Evolutionary conservation across 805 yeast species (phyloP).

Genomic region (Teunomyces funiuensis): DNA sequence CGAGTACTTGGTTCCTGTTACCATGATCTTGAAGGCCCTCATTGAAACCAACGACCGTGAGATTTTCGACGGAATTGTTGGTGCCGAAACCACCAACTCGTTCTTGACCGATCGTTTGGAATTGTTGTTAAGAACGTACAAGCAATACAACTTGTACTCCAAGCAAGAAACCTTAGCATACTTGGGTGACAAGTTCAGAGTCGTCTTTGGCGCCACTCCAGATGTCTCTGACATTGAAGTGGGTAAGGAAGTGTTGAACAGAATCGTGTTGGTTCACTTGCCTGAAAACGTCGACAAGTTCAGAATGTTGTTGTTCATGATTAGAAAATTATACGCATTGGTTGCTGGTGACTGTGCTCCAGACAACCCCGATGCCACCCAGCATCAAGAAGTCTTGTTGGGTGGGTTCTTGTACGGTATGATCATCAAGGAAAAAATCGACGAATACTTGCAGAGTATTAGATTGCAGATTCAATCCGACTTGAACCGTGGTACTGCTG

Average conservation of each 20-base stretch:
- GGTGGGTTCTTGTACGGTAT: slow-evolving; percentile 97
- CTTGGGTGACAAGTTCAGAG: slow-evolving; percentile 93
- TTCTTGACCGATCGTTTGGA: slow-evolving; percentile 98
- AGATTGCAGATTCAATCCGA: slow-evolving; percentile 75
- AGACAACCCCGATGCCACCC: slow-evolving; percentile 98
- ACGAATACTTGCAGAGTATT: slow-evolving; percentile 80
- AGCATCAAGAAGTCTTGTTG: slow-evolving; percentile 92
- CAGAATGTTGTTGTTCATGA: slow-evolving; percentile 86
- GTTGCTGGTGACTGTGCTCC: slow-evolving; percentile 97
- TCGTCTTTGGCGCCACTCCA: slow-evolving; percentile 85
- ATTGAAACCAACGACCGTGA: slow-evolving; percentile 91
- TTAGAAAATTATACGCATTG: slow-evolving; percentile 88
- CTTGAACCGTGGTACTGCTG: slow-evolving; percentile 73
- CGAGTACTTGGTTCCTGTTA: slow-evolving; percentile 90
- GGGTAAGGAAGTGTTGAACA: slow-evolving; percentile 76
- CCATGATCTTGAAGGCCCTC: slow-evolving; percentile 88
- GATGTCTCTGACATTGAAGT: slow-evolving; percentile 88
- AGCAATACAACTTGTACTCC: slow-evolving; percentile 73
- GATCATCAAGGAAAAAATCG: slow-evolving; percentile 95
- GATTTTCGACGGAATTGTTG: slow-evolving; percentile 94
- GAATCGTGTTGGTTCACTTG: slow-evolving; percentile 89
- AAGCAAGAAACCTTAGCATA: slow-evolving; percentile 89
- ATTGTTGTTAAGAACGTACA: slow-evolving; percentile 83
- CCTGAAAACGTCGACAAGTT: slow-evolving; percentile 75
- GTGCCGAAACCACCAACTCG: slow-evolving; percentile 81